Conservation (phyloP, 768 basidiomycete genomes). For the Amanita polypyramis region DNA sequence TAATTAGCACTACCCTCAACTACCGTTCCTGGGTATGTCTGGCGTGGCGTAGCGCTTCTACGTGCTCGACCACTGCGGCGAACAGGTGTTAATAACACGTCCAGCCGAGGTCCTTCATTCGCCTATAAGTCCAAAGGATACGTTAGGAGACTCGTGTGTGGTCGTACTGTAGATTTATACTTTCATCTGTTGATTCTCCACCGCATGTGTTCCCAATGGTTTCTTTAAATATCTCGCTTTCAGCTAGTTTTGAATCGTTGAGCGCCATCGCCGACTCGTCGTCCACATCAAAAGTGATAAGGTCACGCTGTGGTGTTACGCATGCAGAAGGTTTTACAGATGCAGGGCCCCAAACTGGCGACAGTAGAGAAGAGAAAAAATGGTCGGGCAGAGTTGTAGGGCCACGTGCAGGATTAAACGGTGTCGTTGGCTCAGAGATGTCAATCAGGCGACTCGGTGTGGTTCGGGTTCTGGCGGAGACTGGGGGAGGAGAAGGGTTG, state of each 20-base stretch:
- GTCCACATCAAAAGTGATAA: slow-evolving; percentile 4
- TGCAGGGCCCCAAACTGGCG: background rate
- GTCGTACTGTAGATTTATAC: background rate
- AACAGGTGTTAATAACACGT: background rate
- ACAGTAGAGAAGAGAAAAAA: background rate
- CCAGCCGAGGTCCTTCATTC: background rate
- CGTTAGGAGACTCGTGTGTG: background rate
- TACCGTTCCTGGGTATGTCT: background rate
- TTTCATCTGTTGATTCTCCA: background rate
- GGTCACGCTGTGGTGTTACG: background rate
- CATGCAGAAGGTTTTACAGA: background rate
- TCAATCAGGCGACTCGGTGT: slow-evolving; percentile 12
- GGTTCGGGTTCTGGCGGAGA: background rate
- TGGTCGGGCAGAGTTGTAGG: background rate
- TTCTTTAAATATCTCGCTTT: background rate
- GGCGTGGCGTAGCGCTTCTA: background rate
- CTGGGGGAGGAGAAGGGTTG: slow-evolving; percentile 36
- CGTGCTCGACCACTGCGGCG: background rate
- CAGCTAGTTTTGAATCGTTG: background rate
- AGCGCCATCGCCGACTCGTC: background rate
- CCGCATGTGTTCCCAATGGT: background rate
- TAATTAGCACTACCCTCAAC: background rate
- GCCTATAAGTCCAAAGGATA: background rate
- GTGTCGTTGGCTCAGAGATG: slow-evolving; percentile 8
- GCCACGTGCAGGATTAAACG: background rate